Evolutionary conservation across 345 rosid genomes (phyloP), one percentile per base, ranked within the genome.

Genomic region (Hypericum androsaemum): DNA sequence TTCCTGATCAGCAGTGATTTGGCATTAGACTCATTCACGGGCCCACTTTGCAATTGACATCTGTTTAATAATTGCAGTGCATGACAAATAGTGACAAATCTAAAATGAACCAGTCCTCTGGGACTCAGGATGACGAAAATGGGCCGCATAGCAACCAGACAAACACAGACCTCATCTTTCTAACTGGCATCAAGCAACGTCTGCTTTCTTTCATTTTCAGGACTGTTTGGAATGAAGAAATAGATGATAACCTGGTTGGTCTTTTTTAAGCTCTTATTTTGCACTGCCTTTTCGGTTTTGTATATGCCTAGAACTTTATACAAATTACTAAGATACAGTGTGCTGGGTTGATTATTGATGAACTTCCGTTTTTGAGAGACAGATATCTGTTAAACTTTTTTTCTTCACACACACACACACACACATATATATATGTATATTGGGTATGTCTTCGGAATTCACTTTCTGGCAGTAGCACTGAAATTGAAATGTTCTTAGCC

Each of bases 141-240:
- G 68, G 61, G 60, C 46, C 68, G 51, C 73, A 61, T 45, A 56
- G 50, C 38, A 65, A 48, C 48, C 89, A 72, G 58, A 70, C 77
- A 10, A 64, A 49, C 77, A 35, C 64, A 51, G 75, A 68, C 37
- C 68, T 57, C 58, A 52, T 72, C 49, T 80, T 88, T 71, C 76
- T 92, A 61, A 78, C 77, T 71, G 97, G 97, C 53, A 71, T 92
- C 59, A 92, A 92, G 70, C 98, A 88, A 49, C 84, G 97, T 5
- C 62, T 88, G 67, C 95, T 92, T 66, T 92, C 98, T 16, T 92
- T 88, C 62, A 78, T 92, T 68, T 92, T 83, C 57, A 77, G 73
- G 65, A 83, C 77, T 75, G 75, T 71, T 69, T 85, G 94, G 94
- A 80, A 75, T 54, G 87, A 85, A 64, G 90, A 88, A 70, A 61